phyloP scores from a whole-genome alignment of 2,329 filamentous ascomycete genomes.

The Fusarium tricinctum region DNA sequence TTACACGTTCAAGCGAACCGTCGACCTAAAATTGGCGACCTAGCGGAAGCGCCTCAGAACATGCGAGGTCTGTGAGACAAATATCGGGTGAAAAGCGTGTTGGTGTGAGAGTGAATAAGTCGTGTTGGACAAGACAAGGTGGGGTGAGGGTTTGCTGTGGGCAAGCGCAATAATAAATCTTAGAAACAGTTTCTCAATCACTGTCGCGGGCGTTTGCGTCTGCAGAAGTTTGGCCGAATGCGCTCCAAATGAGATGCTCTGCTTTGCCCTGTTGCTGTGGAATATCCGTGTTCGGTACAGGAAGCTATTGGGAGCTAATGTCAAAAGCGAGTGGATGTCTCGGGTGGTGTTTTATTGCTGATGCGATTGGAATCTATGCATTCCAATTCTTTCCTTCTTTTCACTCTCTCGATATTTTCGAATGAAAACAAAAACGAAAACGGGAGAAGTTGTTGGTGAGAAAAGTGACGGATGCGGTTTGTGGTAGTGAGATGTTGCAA shows the following conservation, averaged over 20 bases:
- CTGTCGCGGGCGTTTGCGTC: slow-evolving; percentile 25
- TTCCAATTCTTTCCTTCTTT: slow-evolving; percentile 36
- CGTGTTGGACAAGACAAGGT: slow-evolving; percentile 36
- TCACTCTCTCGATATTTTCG: slow-evolving; percentile 17
- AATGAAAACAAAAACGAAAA: background rate
- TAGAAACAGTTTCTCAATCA: slow-evolving; percentile 9
- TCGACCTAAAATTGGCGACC: slow-evolving; percentile 31
- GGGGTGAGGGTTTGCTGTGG: slow-evolving; percentile 36
- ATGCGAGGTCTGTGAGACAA: slow-evolving; percentile 33
- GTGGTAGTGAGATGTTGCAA: slow-evolving; percentile 21
- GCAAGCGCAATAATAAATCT: slow-evolving; percentile 29
- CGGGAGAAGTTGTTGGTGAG: slow-evolving; percentile 1
- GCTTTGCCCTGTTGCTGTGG: slow-evolving; percentile 1
- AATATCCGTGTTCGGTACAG: slow-evolving; percentile 17
- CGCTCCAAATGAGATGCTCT: slow-evolving; percentile 4
- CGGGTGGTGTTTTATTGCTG: slow-evolving; percentile 24
- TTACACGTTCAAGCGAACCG: slow-evolving; percentile 22
- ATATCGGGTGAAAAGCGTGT: slow-evolving; percentile 24
- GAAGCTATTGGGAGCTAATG: slow-evolving; percentile 17
- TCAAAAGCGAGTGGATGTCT: slow-evolving; percentile 28
- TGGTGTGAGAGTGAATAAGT: slow-evolving; percentile 7
- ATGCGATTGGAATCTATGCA: slow-evolving; percentile 5
- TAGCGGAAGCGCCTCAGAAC: slow-evolving; percentile 16
- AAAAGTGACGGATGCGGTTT: slow-evolving; percentile 32
- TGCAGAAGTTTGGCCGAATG: slow-evolving; percentile 18